Evolutionary conservation across 176 grass and related monocot species (phyloP).

Genomic region (Triticum dicoccoides): DNA sequence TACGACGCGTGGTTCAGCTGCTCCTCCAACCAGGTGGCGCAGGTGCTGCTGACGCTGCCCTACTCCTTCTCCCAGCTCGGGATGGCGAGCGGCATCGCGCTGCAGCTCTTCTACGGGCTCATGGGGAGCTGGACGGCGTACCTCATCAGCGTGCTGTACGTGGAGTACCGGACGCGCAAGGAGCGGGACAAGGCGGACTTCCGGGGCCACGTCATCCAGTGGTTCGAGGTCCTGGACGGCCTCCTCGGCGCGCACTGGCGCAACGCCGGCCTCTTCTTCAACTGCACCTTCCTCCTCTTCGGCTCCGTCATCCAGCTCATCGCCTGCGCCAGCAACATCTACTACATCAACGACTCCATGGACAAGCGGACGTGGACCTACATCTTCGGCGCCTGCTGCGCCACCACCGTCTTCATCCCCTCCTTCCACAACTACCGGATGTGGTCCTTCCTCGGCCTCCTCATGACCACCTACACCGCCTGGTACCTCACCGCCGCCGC

Average conservation of each 20-base stretch:
- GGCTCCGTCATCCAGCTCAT: constrained; percentile 99
- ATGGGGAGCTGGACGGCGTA: constrained; percentile 98
- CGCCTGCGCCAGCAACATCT: constrained; percentile 97
- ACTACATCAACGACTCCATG: constrained; percentile 92
- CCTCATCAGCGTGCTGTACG: constrained; percentile 89
- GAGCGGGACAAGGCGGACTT: constrained; percentile 90
- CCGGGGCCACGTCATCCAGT: constrained; percentile 98
- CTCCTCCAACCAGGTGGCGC: constrained; percentile 96
- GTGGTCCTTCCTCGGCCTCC: constrained; percentile 92
- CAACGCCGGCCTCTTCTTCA: constrained; percentile 86
- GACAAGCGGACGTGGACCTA: constrained; percentile 99
- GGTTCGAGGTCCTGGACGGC: constrained; percentile 96
- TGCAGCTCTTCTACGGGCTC: constrained; percentile 89
- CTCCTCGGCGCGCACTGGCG: constrained; percentile 86
- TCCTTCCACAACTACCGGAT: constrained; percentile 97
- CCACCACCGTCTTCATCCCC: constrained; percentile 91
- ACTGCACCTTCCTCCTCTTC: constrained; percentile 98
- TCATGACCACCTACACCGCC: constrained; percentile 89
- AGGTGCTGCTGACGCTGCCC: constrained; percentile 97
- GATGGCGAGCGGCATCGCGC: constrained; percentile 64
- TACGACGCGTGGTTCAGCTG: constrained; percentile 99
- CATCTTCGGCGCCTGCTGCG: constrained; percentile 97
- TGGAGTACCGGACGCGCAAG: constrained; percentile 85
- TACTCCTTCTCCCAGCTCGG: constrained; percentile 99
- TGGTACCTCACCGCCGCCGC: constrained; percentile 91